phyloP scores from a whole-genome alignment of 768 basidiomycete species.

The Chlorophyllum brunneum region DNA sequence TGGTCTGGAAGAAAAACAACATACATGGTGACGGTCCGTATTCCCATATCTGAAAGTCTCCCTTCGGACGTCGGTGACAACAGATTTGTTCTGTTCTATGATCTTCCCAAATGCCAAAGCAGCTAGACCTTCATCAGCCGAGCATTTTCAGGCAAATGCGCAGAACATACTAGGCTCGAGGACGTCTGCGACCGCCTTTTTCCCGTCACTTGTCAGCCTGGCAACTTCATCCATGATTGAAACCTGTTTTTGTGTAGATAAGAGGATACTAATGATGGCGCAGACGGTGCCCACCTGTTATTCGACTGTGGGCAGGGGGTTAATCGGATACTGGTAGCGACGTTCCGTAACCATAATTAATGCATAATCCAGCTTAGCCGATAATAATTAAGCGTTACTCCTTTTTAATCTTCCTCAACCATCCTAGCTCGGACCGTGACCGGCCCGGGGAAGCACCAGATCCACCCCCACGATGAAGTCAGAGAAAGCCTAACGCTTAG shows the following conservation, averaged over 20 bases:
- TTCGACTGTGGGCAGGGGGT: no score
- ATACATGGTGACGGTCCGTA: constrained; percentile 47
- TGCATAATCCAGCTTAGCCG: no score
- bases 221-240: background rate
- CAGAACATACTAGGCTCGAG: constrained; percentile 5
- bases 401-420: no score
- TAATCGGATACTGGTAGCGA: no score
- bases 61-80: background rate
- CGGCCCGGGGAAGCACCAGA: background rate
- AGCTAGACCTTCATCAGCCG: background rate
- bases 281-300: no score
- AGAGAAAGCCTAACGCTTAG: background rate
- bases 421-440: no score
- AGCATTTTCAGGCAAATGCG: background rate
- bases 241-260: no score
- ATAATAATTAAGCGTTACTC: no score
- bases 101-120: background rate
- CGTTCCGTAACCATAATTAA: no score
- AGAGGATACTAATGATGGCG: no score
- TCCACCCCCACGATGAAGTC: background rate
- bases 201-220: background rate
- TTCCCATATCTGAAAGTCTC: constrained; percentile 57
- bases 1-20: constrained; percentile 4
- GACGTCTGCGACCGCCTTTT: background rate
- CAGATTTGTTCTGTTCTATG: background rate